Evolutionary conservation across 2,329 filamentous ascomycete genomes (phyloP), one percentile per base, ranked within the genome.

Genomic region (Sarocladium brachiariae): DNA sequence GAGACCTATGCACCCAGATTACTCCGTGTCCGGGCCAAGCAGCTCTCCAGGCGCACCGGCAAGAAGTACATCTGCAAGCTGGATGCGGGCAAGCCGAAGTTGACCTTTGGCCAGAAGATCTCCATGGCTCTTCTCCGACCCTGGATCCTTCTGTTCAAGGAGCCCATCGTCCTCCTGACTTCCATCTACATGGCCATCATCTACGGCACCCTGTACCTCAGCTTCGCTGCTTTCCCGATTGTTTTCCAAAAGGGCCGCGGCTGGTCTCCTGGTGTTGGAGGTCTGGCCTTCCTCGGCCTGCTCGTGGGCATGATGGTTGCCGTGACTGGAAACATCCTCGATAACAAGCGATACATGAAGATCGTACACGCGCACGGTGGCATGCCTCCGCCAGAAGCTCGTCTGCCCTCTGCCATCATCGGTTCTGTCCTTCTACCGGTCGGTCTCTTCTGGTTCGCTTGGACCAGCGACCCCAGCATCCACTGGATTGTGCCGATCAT

Each of bases 401-500:
- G 84, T 48, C 68, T 88, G 0, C 78, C 78, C 0, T 75, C 80
- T 9, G 73, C 73, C 24, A 75, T 87, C 38, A 58, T 86, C 14
- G 84, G 82, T 2, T 76, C 74, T 13, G 63, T 84, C 43, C 58
- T 73, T 4, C 66, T 87, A 2, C 83, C 84, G 0, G 61, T 79
- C 31, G 77, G 81, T 2, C 68, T 85, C 16, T 84, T 85, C 66
- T 80, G 76, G 76, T 84, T 84, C 57, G 80, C 81, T 1, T 85
- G 81, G 81, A 83, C 80, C 0, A 81, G 79, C 54, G 72, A 67
- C 16, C 70, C 72, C 0, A 64, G 64, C 4, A 68, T 85, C 10
- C 80, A 82, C 62, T 85, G 75, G 74, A 70, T 76, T 38, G 76
- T 84, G 59, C 65, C 67, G 37, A 68, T 72, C 30, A 58, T 68